Evolutionary conservation across 1,139 yeast genomes (phyloP), one percentile per base, ranked within the genome.

Genomic region (Scheffersomyces insectosa): DNA sequence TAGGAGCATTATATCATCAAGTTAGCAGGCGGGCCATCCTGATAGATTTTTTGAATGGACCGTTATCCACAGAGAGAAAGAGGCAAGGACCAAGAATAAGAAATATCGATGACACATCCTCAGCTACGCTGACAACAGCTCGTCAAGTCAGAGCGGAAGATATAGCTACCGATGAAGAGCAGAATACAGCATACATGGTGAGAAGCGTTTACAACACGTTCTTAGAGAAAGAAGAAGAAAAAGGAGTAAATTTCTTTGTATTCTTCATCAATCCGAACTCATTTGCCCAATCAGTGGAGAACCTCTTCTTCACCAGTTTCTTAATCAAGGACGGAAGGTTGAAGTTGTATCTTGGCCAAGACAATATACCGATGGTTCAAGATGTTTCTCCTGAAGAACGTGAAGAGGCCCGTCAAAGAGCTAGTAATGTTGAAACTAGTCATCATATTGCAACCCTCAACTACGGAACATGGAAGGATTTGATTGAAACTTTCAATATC

Each of bases 231-330:
- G 39, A 59, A 59, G 40, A 63, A 57, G 25, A 60, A 23, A 56
- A 60, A 7, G 77, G 75, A 1, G 72, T 89, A 9, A 82, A 81
- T 46, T 68, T 89, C 42, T 87, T 80, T 57, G 69, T 74, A 47
- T 84, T 87, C 53, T 78, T 88, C 46, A 70, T 90, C 32, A 82
- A 91, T 57, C 97, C 97, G 0, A 44, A 65, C 7, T 84, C 93
- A 5, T 91, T 85, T 63, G 74, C 86, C 2, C 91, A 86, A 57
- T 79, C 93, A 4, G 82, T 90, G 4, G 97, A 91, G 58, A 89
- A 88, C 57, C 66, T 91, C 52, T 91, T 90, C 57, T 87, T 84
- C 57, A 76, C 88, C 1, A 86, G 96, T 60, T 90, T 90, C 57
- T 67, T 91, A 39, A 78, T 89, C 4, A 80, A 83, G 55, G 95